Percentiles rank a stretch among this genome's conserved stretches.
These are phyloP conservation scores for Agaricus sinodeliciosus DNA, from an alignment of 768 basidiomycete species.

Conservation along the genomic window DNA sequence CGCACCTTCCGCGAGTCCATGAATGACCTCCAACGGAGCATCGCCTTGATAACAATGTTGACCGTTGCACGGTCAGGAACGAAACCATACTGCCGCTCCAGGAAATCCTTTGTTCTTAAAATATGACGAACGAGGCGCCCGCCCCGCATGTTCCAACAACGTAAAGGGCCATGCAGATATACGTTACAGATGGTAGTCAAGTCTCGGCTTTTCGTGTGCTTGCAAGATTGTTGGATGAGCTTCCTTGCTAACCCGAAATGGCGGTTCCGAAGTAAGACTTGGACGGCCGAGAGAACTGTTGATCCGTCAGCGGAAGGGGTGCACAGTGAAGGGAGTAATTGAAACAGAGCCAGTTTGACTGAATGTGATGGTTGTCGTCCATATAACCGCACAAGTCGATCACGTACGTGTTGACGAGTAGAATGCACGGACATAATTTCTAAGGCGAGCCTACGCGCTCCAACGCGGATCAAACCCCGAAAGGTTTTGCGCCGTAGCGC, in stretches of 20 bases:
- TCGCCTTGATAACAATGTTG: conserved; percentile 60
- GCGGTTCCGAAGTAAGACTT: conserved; percentile 32
- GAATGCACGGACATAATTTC: neutral
- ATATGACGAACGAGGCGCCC: conserved; percentile 39
- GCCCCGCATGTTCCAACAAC: conserved; percentile 26
- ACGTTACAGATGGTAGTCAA: conserved; percentile 49
- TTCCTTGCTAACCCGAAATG: conserved; percentile 38
- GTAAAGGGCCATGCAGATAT: conserved; percentile 41
- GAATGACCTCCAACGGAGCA: conserved; percentile 43
- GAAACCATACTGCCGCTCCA: conserved; percentile 42
- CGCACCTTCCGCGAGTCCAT: conserved; percentile 40
- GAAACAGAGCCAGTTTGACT: neutral
- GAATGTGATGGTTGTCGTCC: neutral
- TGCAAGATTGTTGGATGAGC: conserved; percentile 26
- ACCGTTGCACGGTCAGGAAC: conserved; percentile 60
- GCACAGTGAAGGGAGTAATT: neutral
- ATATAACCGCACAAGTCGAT: neutral
- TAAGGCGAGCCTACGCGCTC: conserved; percentile 11
- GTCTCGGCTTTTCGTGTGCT: conserved; percentile 21
- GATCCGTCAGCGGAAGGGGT: conserved; percentile 17
- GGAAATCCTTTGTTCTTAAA: conserved; percentile 30
- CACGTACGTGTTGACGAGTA: neutral
- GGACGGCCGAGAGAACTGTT: conserved; percentile 27
- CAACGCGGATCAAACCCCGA: conserved; percentile 21
- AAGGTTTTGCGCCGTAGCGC: conserved; percentile 27